phyloP scores from a whole-genome alignment of 495 filamentous ascomycete species.

The Daldinia bambusicola region DNA sequence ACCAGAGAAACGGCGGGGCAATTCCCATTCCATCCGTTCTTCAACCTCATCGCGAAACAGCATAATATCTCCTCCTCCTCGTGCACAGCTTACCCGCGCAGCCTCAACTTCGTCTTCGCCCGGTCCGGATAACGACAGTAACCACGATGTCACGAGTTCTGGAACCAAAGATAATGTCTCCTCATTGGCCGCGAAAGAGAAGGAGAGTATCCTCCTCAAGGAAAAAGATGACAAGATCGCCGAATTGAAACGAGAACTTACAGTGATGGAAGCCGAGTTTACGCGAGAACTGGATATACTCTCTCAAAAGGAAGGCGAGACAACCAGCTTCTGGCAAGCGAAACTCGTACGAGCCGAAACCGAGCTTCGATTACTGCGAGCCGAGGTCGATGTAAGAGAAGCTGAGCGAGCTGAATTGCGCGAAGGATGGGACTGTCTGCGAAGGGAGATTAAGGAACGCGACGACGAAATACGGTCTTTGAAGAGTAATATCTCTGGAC shows the following conservation, averaged over 20 bases:
- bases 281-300: slow-evolving; percentile 57
- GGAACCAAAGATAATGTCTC: slow-evolving; percentile 29
- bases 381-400: slow-evolving; percentile 53
- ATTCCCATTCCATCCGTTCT: slow-evolving; percentile 39
- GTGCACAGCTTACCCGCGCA: slow-evolving; percentile 49
- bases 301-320: slow-evolving; percentile 56
- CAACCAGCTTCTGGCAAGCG: slow-evolving; percentile 59
- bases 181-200: slow-evolving; percentile 41
- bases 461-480: slow-evolving; percentile 58
- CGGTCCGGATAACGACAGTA: slow-evolving; percentile 45
- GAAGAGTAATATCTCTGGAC: slow-evolving; percentile 59
- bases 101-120: slow-evolving; percentile 52
- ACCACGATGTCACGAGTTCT: slow-evolving; percentile 26
- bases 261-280: slow-evolving; percentile 58
- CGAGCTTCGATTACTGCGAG: slow-evolving; percentile 55
- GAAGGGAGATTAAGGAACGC: slow-evolving; percentile 49
- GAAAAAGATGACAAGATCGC: slow-evolving; percentile 57
- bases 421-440: slow-evolving; percentile 53
- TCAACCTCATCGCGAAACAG: slow-evolving; percentile 36
- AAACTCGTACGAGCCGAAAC: slow-evolving; percentile 56
- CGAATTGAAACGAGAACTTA: slow-evolving; percentile 56
- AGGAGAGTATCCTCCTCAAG: slow-evolving; percentile 46
- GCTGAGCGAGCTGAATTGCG: slow-evolving; percentile 54
- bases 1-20: slow-evolving; percentile 50
- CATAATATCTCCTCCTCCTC: slow-evolving; percentile 55